Evolutionary conservation across 352 stramenopile genomes (phyloP), one percentile per base, ranked within the genome.

Genomic region (Globisporangium middletonii): DNA sequence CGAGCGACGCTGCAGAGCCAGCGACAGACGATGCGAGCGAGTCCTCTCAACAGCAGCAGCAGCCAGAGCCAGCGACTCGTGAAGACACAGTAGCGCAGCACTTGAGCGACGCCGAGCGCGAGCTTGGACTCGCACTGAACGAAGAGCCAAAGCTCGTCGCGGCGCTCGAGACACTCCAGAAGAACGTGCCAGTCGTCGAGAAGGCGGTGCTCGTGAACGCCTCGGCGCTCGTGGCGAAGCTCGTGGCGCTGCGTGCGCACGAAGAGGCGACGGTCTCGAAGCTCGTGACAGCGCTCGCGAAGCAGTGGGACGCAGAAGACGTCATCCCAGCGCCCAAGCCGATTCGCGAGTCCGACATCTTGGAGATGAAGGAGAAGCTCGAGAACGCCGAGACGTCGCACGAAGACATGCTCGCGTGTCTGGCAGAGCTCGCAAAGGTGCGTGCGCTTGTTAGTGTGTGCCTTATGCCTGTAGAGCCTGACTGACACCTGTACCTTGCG

Each of bases 321-420:
- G 53, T 81, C 12, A 60, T 86, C 45, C 69, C 75, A 28, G 63
- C 71, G 19, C 69, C 72, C 7, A 77, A 88, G 38, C 68, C 72
- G 0, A 68, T 89, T 15, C 67, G 67, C n/a, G 72, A 82, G 47
- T 65, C 77, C 51, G 73, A 84, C 11, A 79, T 93, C 28, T 38
- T 86, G 30, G 60, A 57, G 15, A 52, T 89, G 26, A 91, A 91
- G 60, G 62, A 68, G 4, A 88, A 82, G 48, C 59, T 94, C 13
- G 62, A 74, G 48, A 62, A 72, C 44, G 18, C 68, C 0, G 60
- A 77, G 19, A 83, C 77, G 33, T 73, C 79, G 3, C 79, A 92
- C 48, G 83, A 94, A 12, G 79, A 89, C 53, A 60, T 94, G n/a
- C 57, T 89, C 44, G 51, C 59, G 30, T 77, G 65, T 51, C 69